Evolutionary conservation across 768 basidiomycete species (phyloP).

Genomic region (Tylopilus rubrobrunneus): DNA sequence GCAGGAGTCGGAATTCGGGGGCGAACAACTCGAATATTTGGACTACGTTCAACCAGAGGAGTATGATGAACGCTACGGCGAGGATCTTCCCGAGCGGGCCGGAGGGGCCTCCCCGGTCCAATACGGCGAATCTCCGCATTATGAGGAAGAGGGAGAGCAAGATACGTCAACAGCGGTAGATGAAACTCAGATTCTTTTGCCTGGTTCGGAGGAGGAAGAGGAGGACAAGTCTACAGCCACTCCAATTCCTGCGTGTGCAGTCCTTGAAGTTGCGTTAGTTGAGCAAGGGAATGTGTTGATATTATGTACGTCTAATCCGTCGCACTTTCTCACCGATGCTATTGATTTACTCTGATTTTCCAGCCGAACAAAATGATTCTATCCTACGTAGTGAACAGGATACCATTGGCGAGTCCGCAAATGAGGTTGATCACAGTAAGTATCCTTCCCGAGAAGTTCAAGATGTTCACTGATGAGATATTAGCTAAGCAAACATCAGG

Average conservation of each 20-base stretch:
- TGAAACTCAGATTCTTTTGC: slow-evolving; percentile 11
- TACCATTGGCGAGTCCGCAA: slow-evolving; percentile 1
- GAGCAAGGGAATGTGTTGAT: not conserved
- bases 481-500: slow-evolving; percentile 5
- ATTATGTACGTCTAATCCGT: slow-evolving; percentile 8
- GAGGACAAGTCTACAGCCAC: slow-evolving; percentile 13
- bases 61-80: slow-evolving; percentile 34
- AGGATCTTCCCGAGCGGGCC: slow-evolving; percentile 31
- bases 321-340: not conserved
- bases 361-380: slow-evolving; percentile 8
- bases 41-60: slow-evolving; percentile 33
- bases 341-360: not conserved
- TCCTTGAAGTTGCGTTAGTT: slow-evolving; percentile 8
- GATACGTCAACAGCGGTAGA: slow-evolving; percentile 18
- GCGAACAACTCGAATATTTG: slow-evolving; percentile 32
- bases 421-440: slow-evolving; percentile 12
- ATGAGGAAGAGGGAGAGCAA: slow-evolving; percentile 24
- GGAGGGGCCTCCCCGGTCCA: slow-evolving; percentile 12
- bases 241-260: slow-evolving; percentile 5
- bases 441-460: not conserved
- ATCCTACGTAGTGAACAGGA: not conserved
- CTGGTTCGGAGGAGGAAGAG: slow-evolving; percentile 13
- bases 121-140: slow-evolving; percentile 17
- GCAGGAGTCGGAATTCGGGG: slow-evolving; percentile 19
- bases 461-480: slow-evolving; percentile 1